Evolutionary conservation across 1,284 basidiomycete species (phyloP).

Genomic region (Boletus hoseneyae): DNA sequence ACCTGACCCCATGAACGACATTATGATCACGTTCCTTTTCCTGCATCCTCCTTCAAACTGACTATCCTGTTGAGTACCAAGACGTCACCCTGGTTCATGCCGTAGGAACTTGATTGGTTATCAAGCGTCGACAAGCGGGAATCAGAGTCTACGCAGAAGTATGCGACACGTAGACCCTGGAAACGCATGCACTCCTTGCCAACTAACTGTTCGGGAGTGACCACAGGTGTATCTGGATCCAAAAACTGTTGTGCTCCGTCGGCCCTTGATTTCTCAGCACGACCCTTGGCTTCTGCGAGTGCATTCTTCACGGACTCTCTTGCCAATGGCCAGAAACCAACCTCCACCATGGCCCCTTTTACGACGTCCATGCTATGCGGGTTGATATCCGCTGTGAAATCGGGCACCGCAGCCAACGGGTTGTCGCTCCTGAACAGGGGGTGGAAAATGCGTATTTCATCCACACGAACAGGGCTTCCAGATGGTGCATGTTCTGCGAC

Average conservation of each 20-base stretch:
- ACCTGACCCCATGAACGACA: neutral
- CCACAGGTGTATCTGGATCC: slow-evolving; percentile 58
- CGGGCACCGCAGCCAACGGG: slow-evolving; percentile 65
- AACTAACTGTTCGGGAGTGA: slow-evolving; percentile 77
- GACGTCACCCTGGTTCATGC: slow-evolving; percentile 63
- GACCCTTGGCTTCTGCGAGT: slow-evolving; percentile 58
- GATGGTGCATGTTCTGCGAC: slow-evolving; percentile 82
- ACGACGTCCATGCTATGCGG: slow-evolving; percentile 77
- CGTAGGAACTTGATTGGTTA: slow-evolving; percentile 45
- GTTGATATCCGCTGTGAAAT: slow-evolving; percentile 79
- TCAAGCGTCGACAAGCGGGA: slow-evolving; percentile 63
- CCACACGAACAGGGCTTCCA: slow-evolving; percentile 78
- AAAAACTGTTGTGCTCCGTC: slow-evolving; percentile 33
- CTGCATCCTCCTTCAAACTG: slow-evolving; percentile 92
- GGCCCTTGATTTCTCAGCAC: slow-evolving; percentile 58
- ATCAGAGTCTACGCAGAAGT: slow-evolving; percentile 93
- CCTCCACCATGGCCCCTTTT: slow-evolving; percentile 81
- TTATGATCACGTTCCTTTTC: slow-evolving; percentile 48
- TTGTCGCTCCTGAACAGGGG: slow-evolving; percentile 94
- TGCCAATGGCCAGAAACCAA: slow-evolving; percentile 86
- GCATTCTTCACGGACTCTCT: slow-evolving; percentile 68
- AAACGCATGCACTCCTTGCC: slow-evolving; percentile 95
- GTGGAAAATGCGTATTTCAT: slow-evolving; percentile 92
- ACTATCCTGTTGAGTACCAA: slow-evolving; percentile 93
- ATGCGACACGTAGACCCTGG: slow-evolving; percentile 94